Conservation (phyloP, 768 basidiomycete species). For the Tricholoma terreum region DNA sequence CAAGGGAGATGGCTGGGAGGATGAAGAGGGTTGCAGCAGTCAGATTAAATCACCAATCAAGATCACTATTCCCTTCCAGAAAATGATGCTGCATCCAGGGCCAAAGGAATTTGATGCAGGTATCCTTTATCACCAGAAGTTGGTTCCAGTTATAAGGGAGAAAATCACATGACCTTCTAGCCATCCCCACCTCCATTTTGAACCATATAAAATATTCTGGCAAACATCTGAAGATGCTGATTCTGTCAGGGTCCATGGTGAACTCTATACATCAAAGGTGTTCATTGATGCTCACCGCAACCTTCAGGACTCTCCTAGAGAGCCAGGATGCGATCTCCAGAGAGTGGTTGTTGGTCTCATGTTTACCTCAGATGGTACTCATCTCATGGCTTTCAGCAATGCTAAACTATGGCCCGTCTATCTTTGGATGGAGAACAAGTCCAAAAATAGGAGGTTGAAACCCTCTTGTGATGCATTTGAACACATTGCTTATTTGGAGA, state of each 20-base stretch:
- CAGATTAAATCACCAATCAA: slow-evolving; percentile 11
- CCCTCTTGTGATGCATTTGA: slow-evolving; percentile 18
- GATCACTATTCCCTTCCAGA: slow-evolving; percentile 9
- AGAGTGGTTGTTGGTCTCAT: slow-evolving; percentile 17
- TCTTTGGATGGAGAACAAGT: slow-evolving; percentile 28
- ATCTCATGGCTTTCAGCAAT: slow-evolving; percentile 25
- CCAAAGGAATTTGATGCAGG: not conserved
- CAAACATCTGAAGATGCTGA: not conserved
- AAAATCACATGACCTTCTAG: slow-evolving; percentile 1
- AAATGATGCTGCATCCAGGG: not conserved
- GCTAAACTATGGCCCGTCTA: slow-evolving; percentile 34
- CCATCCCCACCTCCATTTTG: not conserved
- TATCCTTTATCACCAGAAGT: slow-evolving; percentile 16
- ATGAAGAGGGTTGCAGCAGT: slow-evolving; percentile 8
- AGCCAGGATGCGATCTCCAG: slow-evolving; percentile 12
- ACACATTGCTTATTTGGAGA: slow-evolving; percentile 26
- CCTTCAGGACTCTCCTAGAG: not conserved
- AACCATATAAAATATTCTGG: slow-evolving; percentile 14
- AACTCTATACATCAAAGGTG: slow-evolving; percentile 15
- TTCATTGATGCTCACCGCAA: slow-evolving; percentile 9
- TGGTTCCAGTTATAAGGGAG: slow-evolving; percentile 13
- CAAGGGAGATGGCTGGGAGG: not conserved
- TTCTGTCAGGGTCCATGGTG: slow-evolving; percentile 9
- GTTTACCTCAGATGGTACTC: slow-evolving; percentile 28
- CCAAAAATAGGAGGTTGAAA: slow-evolving; percentile 28